Base-by-base conservation (phyloP, 331 rosid species). In the Arachis monticola region DNA sequence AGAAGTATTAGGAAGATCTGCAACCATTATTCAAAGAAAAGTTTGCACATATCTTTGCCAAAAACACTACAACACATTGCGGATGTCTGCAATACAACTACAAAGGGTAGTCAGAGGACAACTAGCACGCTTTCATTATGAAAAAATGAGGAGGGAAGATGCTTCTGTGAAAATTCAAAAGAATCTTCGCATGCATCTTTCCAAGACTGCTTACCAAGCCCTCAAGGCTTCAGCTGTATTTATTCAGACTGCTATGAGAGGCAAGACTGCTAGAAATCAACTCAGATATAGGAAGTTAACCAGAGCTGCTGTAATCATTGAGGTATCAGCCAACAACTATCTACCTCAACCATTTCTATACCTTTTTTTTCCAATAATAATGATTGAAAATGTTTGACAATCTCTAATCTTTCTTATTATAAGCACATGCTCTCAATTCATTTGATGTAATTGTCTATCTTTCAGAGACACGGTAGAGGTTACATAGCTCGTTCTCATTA, bases 1-100 rank as follows among this genome's bases (percentile, higher is more conserved):
- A 46, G 96, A 83, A 87, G 91, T 90, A 72, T 77, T 93, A 63
- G 98, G 96, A 73, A 83, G 71, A 77, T 89, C 97, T 0, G 98
- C 98, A 57, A 70, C 55, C 67, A 40, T 90, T 75, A 82, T 93
- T 71, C 98, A 93, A 73, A 83, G 84, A 76, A 93, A 65, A 74
- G 85, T 63, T 22, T 84, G 89, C 78, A 81, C 86, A 4, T 89
- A 66, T 80, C 62, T 88, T 58, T 78, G 82, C 57, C 84, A 56
- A 63, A 93, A 73, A 75, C 66, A 30, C 11, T 93, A 72, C 86
- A 46, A 72, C 48, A 60, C 79, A 75, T 60, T 90, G 69, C 85
- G 75, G 75, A 67, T 62, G 38, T 89, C 89, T 82, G 89, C 96
- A 64, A 70, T 77, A 42, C 84, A 80, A 63, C 78, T 90, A 69